phyloP scores from a whole-genome alignment of 192 early-diverging fungal species.

The Coemansia furcata region DNA sequence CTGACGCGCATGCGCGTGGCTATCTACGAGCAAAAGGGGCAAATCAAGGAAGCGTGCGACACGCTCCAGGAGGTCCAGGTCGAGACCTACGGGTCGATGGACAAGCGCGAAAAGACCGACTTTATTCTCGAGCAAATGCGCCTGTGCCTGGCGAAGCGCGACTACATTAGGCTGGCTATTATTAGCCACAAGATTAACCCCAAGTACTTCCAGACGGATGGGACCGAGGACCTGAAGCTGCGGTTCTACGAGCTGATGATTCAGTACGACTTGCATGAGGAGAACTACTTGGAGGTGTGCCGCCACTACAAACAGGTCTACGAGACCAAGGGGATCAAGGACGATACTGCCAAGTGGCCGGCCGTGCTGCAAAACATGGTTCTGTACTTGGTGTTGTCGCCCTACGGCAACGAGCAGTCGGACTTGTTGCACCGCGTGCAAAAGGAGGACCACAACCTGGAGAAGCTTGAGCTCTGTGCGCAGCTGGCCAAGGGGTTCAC shows the following conservation, averaged over 20 bases:
- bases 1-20: conserved; percentile 86
- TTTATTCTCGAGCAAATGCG: conserved; percentile 99
- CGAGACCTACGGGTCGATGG: conserved; percentile 99
- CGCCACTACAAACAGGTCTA: conserved; percentile 92
- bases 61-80: conserved; percentile 97
- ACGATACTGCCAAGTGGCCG: conserved; percentile 73
- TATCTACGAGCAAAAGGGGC: conserved; percentile 88
- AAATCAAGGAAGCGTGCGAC: conserved; percentile 87
- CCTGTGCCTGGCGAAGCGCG: conserved; percentile 86
- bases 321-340: conserved; percentile 76
- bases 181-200: conserved; percentile 95
- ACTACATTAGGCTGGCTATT: conserved; percentile 89
- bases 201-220: conserved; percentile 85
- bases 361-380: conserved; percentile 76
- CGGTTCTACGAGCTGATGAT: conserved; percentile 98
- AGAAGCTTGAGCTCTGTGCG: conserved; percentile 67
- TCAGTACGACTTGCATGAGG: conserved; percentile 88
- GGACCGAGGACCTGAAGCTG: conserved; percentile 78
- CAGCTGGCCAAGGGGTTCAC: conserved; percentile 89
- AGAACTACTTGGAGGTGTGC: conserved; percentile 85
- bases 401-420: conserved; percentile 95
- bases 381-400: conserved; percentile 84
- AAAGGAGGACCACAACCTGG: conserved; percentile 75
- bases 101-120: conserved; percentile 97
- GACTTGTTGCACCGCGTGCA: conserved; percentile 85